Conservation (phyloP, 768 basidiomycete species). For the Tricholoma bakamatsutake region DNA sequence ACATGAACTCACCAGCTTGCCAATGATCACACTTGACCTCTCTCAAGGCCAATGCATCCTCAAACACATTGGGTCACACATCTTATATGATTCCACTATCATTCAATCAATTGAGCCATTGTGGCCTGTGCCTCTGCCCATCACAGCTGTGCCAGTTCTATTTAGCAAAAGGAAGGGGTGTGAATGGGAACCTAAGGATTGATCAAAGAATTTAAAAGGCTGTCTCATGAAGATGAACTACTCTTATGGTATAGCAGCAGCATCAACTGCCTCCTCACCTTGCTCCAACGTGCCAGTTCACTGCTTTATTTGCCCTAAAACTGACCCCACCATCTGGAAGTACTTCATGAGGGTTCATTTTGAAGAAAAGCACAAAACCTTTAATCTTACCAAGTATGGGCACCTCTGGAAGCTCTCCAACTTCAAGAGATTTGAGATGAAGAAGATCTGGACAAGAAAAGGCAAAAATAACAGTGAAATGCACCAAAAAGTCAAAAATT, state of each 20-base stretch:
- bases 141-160: slow-evolving; percentile 2
- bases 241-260: background rate
- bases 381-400: slow-evolving; percentile 4
- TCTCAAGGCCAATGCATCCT: background rate
- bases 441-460: slow-evolving; percentile 16
- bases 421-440: slow-evolving; percentile 13
- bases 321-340: background rate
- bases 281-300: slow-evolving; percentile 7
- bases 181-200: slow-evolving; percentile 1
- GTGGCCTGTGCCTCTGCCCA: slow-evolving; percentile 1
- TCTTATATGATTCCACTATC: background rate
- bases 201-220: background rate
- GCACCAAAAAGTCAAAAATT: slow-evolving; percentile 8
- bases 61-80: slow-evolving; percentile 2
- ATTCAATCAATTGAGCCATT: background rate
- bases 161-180: slow-evolving; percentile 4
- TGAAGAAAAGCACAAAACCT: slow-evolving; percentile 6
- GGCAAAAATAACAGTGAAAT: slow-evolving; percentile 7
- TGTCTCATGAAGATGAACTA: slow-evolving; percentile 1
- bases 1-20: slow-evolving; percentile 7
- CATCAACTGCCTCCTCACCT: slow-evolving; percentile 1
- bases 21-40: background rate
- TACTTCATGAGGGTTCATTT: slow-evolving; percentile 18
- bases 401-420: slow-evolving; percentile 14
- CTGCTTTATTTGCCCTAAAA: background rate